Conservation (phyloP, 768 basidiomycete species). For the Pholiota conissans region DNA sequence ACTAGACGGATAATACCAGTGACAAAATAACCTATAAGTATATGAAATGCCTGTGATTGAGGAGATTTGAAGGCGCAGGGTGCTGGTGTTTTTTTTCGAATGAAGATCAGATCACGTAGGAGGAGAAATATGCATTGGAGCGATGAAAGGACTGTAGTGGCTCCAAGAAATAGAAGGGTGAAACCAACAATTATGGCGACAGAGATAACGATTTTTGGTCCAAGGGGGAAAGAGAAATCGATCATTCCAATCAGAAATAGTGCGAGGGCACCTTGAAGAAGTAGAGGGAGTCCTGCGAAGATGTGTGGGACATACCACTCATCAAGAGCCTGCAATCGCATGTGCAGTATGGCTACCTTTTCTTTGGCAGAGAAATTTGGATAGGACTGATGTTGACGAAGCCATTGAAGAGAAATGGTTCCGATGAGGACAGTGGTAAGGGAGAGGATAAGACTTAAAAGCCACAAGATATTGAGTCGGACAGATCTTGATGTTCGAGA, state of each 20-base stretch:
- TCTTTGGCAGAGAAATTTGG: neutral
- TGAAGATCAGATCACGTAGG: neutral
- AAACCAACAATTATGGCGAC: conserved; percentile 8
- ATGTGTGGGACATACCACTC: conserved; percentile 7
- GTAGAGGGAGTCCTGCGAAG: neutral
- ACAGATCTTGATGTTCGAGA: neutral
- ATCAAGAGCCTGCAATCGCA: conserved; percentile 2
- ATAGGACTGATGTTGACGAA: conserved; percentile 5
- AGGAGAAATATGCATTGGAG: conserved; percentile 2
- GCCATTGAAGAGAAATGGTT: conserved; percentile 10
- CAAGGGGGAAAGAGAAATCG: conserved; percentile 15
- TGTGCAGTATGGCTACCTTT: neutral
- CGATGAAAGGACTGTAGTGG: conserved; percentile 12
- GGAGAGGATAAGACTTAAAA: conserved; percentile 9
- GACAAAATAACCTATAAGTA: neutral
- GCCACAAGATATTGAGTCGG: conserved; percentile 9
- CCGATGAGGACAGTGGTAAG: conserved; percentile 9
- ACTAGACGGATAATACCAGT: neutral
- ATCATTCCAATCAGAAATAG: conserved; percentile 18
- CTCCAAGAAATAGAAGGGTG: conserved; percentile 12
- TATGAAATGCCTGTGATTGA: conserved; percentile 12
- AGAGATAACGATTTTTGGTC: conserved; percentile 6
- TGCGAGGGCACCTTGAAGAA: conserved; percentile 12
- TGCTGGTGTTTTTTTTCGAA: neutral
- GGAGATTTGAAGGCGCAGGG: conserved; percentile 18